Conservation (phyloP, 1,284 basidiomycete genomes). For the Vanrija sp. region DNA sequence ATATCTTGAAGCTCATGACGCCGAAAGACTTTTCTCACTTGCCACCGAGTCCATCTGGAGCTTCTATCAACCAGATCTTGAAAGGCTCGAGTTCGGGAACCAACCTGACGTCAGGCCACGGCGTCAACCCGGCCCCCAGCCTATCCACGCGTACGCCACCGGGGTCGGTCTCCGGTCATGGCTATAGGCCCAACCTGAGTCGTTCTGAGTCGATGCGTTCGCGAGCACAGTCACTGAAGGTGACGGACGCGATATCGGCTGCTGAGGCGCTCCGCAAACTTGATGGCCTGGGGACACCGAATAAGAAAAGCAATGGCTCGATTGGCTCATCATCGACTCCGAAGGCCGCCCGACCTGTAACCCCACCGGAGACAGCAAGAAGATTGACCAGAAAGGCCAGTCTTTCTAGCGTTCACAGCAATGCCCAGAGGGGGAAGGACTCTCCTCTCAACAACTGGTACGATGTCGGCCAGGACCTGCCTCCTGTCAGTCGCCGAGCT, state of each 20-base stretch:
- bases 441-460: constrained; percentile 37
- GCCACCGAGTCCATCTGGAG: constrained; percentile 76
- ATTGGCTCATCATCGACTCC: constrained; percentile 29
- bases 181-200: constrained; percentile 1
- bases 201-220: constrained; percentile 18
- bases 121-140: too few relatives aligned
- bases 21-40: constrained; percentile 75
- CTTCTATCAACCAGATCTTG: constrained; percentile 77
- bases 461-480: constrained; percentile 15
- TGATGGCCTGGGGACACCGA: constrained; percentile 78
- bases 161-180: constrained; percentile 40
- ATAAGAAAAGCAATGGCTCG: constrained; percentile 31
- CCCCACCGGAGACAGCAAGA: constrained; percentile 52
- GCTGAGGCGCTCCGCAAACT: constrained; percentile 88
- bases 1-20: constrained; percentile 52
- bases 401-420: constrained; percentile 6
- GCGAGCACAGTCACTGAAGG: constrained; percentile 15
- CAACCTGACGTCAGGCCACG: constrained; percentile 45
- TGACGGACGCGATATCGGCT: constrained; percentile 66
- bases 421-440: constrained; percentile 10
- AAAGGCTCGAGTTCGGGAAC: constrained; percentile 54
- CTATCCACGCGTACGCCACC: constrained; percentile 5
- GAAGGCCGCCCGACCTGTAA: constrained; percentile 62
- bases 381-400: constrained; percentile 6
- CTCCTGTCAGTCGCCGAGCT: not conserved